Evolutionary conservation across 257 asterid genomes (phyloP).

Genomic region (Osmanthus fragrans): DNA sequence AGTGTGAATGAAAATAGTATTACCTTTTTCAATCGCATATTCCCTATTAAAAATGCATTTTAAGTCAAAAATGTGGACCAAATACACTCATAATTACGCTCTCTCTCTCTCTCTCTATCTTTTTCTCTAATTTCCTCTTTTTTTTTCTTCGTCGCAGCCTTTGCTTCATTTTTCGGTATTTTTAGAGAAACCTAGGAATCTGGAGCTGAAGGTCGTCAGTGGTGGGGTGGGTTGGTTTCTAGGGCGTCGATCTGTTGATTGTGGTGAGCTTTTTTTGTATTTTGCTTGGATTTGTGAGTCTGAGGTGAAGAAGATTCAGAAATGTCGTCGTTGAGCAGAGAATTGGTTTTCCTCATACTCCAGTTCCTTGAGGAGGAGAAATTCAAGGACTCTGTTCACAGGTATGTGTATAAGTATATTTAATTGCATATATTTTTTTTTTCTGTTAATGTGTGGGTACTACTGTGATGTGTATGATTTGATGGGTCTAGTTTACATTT

Average conservation of each 20-base stretch:
- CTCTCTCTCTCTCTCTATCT: constrained; percentile 25
- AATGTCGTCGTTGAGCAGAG: constrained; percentile 96
- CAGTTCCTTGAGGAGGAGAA: constrained; percentile 97
- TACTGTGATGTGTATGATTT: constrained; percentile 24
- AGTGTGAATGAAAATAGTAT: too few relatives aligned
- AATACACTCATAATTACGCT: too few relatives aligned
- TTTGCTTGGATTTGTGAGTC: constrained; percentile 36
- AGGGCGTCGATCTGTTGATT: constrained; percentile 68
- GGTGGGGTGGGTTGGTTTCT: constrained; percentile 32
- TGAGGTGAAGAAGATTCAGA: constrained; percentile 32
- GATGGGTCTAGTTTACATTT: constrained; percentile 5
- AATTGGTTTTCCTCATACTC: constrained; percentile 91
- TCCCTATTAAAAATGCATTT: too few relatives aligned
- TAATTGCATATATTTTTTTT: not conserved
- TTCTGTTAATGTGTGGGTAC: constrained; percentile 9
- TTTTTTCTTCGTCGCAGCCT: constrained; percentile 29
- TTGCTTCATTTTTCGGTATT: constrained; percentile 16
- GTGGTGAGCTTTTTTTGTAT: not conserved
- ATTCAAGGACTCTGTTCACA: constrained; percentile 94
- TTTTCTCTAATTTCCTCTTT: constrained; percentile 20
- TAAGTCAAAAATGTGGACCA: too few relatives aligned
- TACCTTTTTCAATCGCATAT: too few relatives aligned
- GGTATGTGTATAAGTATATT: constrained; percentile 31
- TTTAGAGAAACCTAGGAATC: constrained; percentile 58
- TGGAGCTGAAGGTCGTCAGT: constrained; percentile 33